phyloP scores from a whole-genome alignment of 768 basidiomycete species.

The Tricholoma hemisulphureum region DNA sequence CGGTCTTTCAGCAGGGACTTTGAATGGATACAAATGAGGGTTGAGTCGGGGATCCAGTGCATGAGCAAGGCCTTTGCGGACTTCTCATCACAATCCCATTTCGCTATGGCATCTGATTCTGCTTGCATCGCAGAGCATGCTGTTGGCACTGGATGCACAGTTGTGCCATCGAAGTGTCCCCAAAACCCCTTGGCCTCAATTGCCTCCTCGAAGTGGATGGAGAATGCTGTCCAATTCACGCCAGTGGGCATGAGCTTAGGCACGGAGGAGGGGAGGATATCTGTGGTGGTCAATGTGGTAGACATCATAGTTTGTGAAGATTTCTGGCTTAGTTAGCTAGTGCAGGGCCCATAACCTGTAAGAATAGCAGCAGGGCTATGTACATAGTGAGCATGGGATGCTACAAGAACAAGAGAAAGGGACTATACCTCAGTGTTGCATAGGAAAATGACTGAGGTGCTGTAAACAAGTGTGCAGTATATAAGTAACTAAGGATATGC shows the following conservation, averaged over 20 bases:
- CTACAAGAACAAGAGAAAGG: no score
- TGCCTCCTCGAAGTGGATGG: background rate
- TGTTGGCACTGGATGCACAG: no score
- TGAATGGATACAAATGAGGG: slow-evolving; percentile 19
- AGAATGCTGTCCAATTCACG: background rate
- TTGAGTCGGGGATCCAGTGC: slow-evolving; percentile 30
- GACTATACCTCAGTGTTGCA: no score
- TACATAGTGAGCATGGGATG: no score
- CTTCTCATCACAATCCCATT: no score
- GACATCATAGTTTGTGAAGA: no score
- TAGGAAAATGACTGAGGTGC: no score
- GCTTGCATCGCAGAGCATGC: no score
- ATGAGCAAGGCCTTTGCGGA: slow-evolving; percentile 15
- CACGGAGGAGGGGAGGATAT: background rate
- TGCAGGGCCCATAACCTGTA: background rate
- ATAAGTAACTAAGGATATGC: no score
- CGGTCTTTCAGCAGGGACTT: slow-evolving; percentile 24
- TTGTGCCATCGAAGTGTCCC: background rate
- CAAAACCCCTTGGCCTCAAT: background rate
- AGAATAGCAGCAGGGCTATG: background rate
- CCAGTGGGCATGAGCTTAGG: background rate
- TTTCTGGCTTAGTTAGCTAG: background rate
- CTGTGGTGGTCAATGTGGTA: background rate
- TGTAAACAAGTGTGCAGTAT: no score
- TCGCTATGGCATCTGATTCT: no score